Conservation (phyloP, 352 stramenopile genomes). For the Elongisporangium senticosum region DNA sequence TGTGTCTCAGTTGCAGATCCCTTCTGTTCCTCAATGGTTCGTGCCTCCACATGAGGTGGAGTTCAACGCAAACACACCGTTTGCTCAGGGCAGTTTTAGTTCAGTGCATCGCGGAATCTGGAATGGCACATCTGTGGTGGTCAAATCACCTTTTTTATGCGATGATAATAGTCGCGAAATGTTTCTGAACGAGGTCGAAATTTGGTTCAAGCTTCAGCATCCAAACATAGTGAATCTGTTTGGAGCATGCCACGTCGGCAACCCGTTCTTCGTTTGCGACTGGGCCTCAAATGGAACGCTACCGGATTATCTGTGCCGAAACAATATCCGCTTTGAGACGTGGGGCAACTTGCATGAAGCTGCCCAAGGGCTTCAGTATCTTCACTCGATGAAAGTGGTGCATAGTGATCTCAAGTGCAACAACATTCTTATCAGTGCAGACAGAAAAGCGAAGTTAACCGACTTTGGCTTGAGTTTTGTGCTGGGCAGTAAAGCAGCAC, state of each 20-base stretch:
- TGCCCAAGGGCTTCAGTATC: conserved; percentile 30
- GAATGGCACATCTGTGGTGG: conserved; percentile 16
- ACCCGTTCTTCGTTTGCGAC: conserved; percentile 12
- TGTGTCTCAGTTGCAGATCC: conserved; percentile 7
- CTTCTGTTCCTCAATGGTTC: conserved; percentile 16
- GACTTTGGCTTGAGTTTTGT: conserved; percentile 21
- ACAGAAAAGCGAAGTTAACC: conserved; percentile 14
- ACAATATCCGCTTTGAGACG: background rate
- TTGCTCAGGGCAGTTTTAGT: conserved; percentile 6
- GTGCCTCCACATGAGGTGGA: conserved; percentile 14
- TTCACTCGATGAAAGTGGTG: conserved; percentile 43
- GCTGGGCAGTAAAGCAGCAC: too few relatives aligned
- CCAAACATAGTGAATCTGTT: conserved; percentile 10
- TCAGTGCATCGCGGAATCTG: conserved; percentile 19
- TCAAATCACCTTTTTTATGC: conserved; percentile 10
- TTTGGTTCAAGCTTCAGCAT: conserved; percentile 13
- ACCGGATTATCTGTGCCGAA: background rate
- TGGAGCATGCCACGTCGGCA: conserved; percentile 6
- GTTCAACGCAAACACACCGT: background rate
- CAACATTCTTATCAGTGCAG: conserved; percentile 67
- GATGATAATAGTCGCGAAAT: background rate
- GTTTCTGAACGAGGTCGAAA: conserved; percentile 7
- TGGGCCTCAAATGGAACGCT: conserved; percentile 5
- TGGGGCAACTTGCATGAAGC: conserved; percentile 10
- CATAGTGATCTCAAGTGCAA: conserved; percentile 81